These are phyloP conservation scores for Ascoidea rubescens DNA, from an alignment of 805 yeast genomes.

Conservation along the genomic window DNA sequence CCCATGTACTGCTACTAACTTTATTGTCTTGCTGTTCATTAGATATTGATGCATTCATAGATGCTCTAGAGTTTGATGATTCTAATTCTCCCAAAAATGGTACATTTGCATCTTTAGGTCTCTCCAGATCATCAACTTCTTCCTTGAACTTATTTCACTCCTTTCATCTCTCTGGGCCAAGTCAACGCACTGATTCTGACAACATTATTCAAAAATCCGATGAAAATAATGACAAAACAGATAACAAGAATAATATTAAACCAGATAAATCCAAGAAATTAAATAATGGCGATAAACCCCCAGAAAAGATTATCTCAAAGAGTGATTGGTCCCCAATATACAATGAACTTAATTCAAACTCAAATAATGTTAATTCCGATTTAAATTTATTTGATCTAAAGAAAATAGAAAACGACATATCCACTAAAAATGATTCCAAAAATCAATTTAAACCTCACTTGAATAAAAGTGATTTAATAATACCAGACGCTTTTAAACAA, in stretches of 20 bases:
- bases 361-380: not conserved
- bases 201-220: not conserved
- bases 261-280: too few species aligned
- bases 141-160: not conserved
- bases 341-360: conserved; percentile 1
- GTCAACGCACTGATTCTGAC: not conserved
- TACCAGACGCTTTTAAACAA: conserved; percentile 7
- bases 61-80: conserved; percentile 23
- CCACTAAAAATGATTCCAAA: conserved; percentile 12
- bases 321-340: conserved; percentile 35
- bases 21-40: not conserved
- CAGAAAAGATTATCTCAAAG: conserved; percentile 25
- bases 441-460: not conserved
- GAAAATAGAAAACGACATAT: conserved; percentile 14
- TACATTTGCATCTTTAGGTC: not conserved
- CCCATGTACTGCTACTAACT: not conserved
- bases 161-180: too few species aligned
- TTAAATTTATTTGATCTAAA: conserved; percentile 6
- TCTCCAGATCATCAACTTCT: conserved; percentile 4
- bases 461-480: not conserved
- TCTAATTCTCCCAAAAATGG: conserved; percentile 8
- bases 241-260: conserved; percentile 1
- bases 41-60: conserved; percentile 23
- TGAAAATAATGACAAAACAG: conserved; percentile 6
- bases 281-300: not conserved